Base-by-base conservation (phyloP, 352 stramenopile species). In the Phytophthora megakarya region DNA sequence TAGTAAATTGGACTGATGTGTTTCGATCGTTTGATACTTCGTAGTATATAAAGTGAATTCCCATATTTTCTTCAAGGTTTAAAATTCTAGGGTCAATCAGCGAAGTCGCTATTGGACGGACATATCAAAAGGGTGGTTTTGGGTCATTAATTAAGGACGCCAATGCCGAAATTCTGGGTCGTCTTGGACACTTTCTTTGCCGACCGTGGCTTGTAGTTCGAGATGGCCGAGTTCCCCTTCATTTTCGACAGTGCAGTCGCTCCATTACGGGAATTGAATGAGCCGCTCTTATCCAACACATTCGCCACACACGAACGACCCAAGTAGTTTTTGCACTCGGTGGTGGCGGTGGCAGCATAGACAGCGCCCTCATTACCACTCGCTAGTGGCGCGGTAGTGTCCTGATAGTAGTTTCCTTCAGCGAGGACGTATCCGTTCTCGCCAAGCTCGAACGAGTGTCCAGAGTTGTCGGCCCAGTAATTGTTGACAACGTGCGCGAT, bases 341-440 rank as follows among this genome's bases (percentile, higher is more conserved):
- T 32, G 26, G 26, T 32, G 26, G 26, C 26, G 26, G 26, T 32
- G 26, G 60, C 50, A 13, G 52, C 52, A 42, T 67, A 73, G 16
- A 73, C 12, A 2, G 38, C 22, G 10, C 60, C 61, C 13, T 67
- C 26, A 8, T 55, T 39, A 16, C 44, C 64, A 16, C 19, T 37
- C 1, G 5, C 10, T 1, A 71, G 32, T 10, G 76, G 67, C 9
- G 52, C 25, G 15, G 33, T 38, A 19, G 59, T 75, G 37, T 72
- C 58, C 43, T 78, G 55, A 39, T 75, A 77, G 68, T 75, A 76
- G 63, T 82, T 85, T 11, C 65, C 75, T 28, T 83, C 75, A 12
- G 65, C 51, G 3, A 83, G 55, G 19, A 80, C 69, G 22, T 49
- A 76, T 0, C 61, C 65, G 19, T 68, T 67, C 37, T 46, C 37